Evolutionary conservation across 371 early-diverging fungal genomes (phyloP).

Genomic region (Mycotypha africana): DNA sequence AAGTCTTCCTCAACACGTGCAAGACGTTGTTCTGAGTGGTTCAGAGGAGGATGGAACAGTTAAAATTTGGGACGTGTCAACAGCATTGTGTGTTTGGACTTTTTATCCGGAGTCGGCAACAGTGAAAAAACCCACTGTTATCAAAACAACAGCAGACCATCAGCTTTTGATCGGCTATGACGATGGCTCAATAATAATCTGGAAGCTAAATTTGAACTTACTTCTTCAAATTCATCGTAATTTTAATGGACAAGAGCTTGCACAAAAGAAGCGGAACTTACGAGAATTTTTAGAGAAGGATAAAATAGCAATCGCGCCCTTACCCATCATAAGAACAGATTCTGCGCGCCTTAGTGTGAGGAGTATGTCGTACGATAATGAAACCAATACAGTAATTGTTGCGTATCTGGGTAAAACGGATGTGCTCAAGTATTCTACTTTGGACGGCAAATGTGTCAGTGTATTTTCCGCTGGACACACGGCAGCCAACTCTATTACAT

Average conservation of each 20-base stretch:
- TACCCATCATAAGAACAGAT: too few relatives aligned
- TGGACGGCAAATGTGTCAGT: constrained; percentile 20
- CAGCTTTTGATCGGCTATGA: constrained; percentile 33
- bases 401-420: constrained; percentile 15
- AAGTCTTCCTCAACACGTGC: constrained; percentile 16
- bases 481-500: constrained; percentile 21
- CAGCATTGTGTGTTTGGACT: constrained; percentile 20
- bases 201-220: constrained; percentile 27
- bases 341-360: too few relatives aligned
- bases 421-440: constrained; percentile 23
- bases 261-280: not conserved
- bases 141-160: constrained; percentile 21
- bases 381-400: constrained; percentile 20
- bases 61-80: constrained; percentile 34
- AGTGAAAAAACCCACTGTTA: constrained; percentile 13
- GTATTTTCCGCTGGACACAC: constrained; percentile 23
- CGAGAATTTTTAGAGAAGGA: constrained; percentile 1
- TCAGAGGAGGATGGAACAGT: constrained; percentile 31
- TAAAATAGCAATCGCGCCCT: constrained; percentile 18
- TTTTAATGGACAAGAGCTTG: constrained; percentile 1
- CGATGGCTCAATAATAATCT: constrained; percentile 34
- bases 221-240: constrained; percentile 8
- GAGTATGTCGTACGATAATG: constrained; percentile 24
- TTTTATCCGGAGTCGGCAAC: constrained; percentile 17
- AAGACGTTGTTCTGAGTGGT: constrained; percentile 34